A percentile compares a stretch with the other conserved stretches of the same genome.
These are phyloP conservation scores for Dioscorea cayenensis DNA, from an alignment of 116 monocot species.

Conservation along the genomic window DNA sequence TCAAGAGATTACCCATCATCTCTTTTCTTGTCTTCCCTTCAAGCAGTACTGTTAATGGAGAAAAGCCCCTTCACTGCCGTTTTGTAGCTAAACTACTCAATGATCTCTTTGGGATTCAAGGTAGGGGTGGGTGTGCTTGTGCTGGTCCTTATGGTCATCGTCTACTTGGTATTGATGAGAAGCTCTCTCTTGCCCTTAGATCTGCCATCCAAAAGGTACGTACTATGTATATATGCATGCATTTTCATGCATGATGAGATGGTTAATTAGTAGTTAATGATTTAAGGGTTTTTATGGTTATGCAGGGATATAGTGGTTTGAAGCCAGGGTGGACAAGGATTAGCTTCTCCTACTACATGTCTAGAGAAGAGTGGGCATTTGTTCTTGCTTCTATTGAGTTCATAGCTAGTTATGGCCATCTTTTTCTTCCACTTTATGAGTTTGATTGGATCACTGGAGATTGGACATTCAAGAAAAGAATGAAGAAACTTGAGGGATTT, in stretches of 20 bases:
- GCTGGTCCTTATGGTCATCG: conserved; percentile 69
- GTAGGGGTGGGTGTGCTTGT: conserved; percentile 63
- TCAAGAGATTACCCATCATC: conserved; percentile 46
- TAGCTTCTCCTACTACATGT: conserved; percentile 58
- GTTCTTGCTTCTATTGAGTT: conserved; percentile 55
- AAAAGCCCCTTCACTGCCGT: conserved; percentile 47
- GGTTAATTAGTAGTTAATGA: not conserved
- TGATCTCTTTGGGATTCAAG: conserved; percentile 76
- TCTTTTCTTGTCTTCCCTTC: conserved; percentile 58
- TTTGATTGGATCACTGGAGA: conserved; percentile 46
- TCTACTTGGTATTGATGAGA: conserved; percentile 40
- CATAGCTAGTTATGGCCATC: conserved; percentile 41
- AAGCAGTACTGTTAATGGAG: not conserved
- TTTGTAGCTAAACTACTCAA: conserved; percentile 55
- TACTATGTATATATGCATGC: not conserved
- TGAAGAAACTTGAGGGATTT: not conserved
- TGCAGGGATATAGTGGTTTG: conserved; percentile 59
- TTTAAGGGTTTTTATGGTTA: not conserved
- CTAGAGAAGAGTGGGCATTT: conserved; percentile 43
- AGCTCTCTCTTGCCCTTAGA: conserved; percentile 24
- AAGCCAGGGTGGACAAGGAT: conserved; percentile 72
- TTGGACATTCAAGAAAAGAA: conserved; percentile 17
- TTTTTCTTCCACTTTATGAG: conserved; percentile 47
- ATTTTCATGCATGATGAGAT: not conserved
- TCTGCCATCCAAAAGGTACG: conserved; percentile 33